Conservation (phyloP, 2,329 filamentous ascomycete genomes). For the Fusarium pseudonygamai region DNA sequence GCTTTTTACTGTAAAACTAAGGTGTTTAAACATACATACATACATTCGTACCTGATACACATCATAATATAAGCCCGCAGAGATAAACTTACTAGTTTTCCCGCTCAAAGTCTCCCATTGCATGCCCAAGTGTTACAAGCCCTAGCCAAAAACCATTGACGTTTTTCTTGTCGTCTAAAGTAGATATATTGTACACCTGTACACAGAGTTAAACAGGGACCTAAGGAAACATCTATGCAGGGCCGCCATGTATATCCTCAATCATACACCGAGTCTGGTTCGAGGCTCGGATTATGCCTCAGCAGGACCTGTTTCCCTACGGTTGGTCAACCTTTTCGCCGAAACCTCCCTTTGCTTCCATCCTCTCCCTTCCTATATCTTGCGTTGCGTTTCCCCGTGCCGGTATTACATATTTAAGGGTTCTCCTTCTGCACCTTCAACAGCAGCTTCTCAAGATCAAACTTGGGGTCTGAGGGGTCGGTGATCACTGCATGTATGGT, state of each 20-base stretch:
- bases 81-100: background rate
- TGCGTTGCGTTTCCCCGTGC: slow-evolving; percentile 18
- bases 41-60: slow-evolving; percentile 4
- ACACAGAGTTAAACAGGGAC: slow-evolving; percentile 57
- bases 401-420: slow-evolving; percentile 51
- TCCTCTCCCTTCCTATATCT: slow-evolving; percentile 42
- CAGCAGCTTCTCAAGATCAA: slow-evolving; percentile 90
- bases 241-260: slow-evolving; percentile 53
- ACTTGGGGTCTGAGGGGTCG: slow-evolving; percentile 86
- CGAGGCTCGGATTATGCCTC: slow-evolving; percentile 44
- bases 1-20: background rate
- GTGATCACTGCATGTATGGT: slow-evolving; percentile 45
- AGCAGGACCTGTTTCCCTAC: slow-evolving; percentile 37
- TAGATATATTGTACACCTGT: slow-evolving; percentile 64
- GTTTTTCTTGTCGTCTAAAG: slow-evolving; percentile 55
- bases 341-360: slow-evolving; percentile 40
- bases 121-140: slow-evolving; percentile 13
- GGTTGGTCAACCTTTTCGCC: slow-evolving; percentile 40
- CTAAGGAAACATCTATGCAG: slow-evolving; percentile 62
- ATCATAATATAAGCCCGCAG: background rate
- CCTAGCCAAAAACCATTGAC: slow-evolving; percentile 34
- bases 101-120: background rate
- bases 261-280: slow-evolving; percentile 50
- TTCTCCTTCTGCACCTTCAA: slow-evolving; percentile 67
- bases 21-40: background rate